Base-by-base conservation (phyloP, 176 grass and related monocot genomes). In the Aegilops tauschii region DNA sequence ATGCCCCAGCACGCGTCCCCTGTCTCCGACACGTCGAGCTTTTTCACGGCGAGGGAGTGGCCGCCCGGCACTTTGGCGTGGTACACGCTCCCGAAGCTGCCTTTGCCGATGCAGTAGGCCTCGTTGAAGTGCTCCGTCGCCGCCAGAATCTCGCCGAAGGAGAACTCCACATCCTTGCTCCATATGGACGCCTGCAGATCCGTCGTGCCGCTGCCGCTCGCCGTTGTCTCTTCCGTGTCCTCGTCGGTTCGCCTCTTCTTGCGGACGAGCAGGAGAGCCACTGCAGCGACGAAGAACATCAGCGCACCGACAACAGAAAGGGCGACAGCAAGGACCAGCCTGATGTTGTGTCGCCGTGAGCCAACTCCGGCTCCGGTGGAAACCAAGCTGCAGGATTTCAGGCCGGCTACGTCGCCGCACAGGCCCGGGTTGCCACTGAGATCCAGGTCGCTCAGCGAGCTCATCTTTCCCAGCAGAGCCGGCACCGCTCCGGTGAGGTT, bases 51-150 rank as follows among this genome's bases (percentile, higher is more conserved):
- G 11, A 93, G 67, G 7, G 86, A 40, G 45, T 85, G 73, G 9
- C 87, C 89, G 21, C 61, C 23, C 3, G 83, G 74, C 0, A 98
- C 77, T 40, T 93, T 88, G 1, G 95, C 91, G 1, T 83, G 94
- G 87, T 93, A 98, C 32, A 98, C 93, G 70, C 79, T 95, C 35
- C 95, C 89, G 78, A 95, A 98, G 21, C 91, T 84, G 5, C 95
- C 95, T 78, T 79, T 92, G 29, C 95, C 95, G 63, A 98, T 95
- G 87, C 90, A 95, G 85, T 87, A 95, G 37, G 85, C 45, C 61
- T 93, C 83, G 72, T 87, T 89, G 87, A 98, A 98, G 85, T 95
- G 85, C 63, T 95, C 93, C 5, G 95, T 98, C 50, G 93, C 91
- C 49, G 87, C 89, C 70, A 92, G 62, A 61, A 98, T 93, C 80